A percentile compares a stretch with the other conserved stretches of the same genome.
These are phyloP conservation scores for Sclerotinia minor DNA, from an alignment of 2,329 filamentous ascomycete species.

Conservation along the genomic window DNA sequence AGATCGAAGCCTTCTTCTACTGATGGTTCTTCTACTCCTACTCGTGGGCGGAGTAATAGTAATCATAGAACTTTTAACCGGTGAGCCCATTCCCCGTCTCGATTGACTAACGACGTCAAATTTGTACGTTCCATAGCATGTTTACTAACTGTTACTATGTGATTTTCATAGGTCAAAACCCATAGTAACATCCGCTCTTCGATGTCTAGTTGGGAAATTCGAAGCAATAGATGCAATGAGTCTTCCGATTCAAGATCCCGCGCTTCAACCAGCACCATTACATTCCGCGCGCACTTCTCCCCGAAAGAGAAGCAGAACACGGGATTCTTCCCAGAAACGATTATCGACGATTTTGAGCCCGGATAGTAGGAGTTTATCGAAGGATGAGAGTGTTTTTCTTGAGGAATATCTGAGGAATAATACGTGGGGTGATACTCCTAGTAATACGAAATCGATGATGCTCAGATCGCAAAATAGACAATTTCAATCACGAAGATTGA, in stretches of 20 bases:
- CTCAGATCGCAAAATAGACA: constrained; percentile 11
- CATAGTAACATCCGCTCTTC: constrained; percentile 28
- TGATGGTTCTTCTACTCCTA: not conserved
- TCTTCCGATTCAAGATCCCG: constrained; percentile 27
- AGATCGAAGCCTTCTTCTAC: constrained; percentile 17
- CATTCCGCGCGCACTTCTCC: constrained; percentile 25
- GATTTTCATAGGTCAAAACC: not conserved
- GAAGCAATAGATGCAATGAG: constrained; percentile 38
- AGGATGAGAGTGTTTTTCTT: constrained; percentile 20
- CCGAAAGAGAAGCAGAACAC: constrained; percentile 14
- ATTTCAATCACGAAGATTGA: not conserved
- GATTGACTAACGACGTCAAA: not conserved
- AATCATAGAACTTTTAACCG: not conserved
- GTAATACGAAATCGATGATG: constrained; percentile 11
- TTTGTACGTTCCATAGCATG: too few relatives aligned
- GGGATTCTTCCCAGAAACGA: constrained; percentile 23
- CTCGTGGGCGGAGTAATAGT: not conserved
- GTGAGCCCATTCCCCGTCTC: not conserved
- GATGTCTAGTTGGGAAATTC: constrained; percentile 37
- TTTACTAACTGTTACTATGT: not conserved
- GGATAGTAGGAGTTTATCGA: constrained; percentile 7
- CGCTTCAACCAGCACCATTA: constrained; percentile 32
- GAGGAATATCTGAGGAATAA: not conserved
- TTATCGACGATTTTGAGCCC: constrained; percentile 33
- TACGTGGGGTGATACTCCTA: not conserved